phyloP scores from a whole-genome alignment of 2,329 filamentous ascomycete genomes.

The Epichloe typhina region DNA sequence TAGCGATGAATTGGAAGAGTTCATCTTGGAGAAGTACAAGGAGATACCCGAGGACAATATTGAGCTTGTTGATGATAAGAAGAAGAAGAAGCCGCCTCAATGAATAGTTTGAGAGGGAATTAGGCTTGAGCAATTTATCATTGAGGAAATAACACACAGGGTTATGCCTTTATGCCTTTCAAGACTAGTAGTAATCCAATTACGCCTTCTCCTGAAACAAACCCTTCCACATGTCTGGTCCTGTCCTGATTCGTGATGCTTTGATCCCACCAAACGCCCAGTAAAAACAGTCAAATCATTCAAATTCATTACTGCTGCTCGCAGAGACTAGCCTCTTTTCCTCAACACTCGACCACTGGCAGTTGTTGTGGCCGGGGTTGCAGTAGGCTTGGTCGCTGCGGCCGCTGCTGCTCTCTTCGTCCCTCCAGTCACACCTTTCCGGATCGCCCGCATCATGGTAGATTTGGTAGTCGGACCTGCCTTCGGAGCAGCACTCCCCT shows the following conservation, averaged over 20 bases:
- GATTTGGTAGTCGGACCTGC: slow-evolving; percentile 27
- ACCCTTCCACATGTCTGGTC: background rate
- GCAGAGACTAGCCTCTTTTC: slow-evolving; percentile 30
- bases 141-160: background rate
- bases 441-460: slow-evolving; percentile 40
- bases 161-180: background rate
- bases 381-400: slow-evolving; percentile 19
- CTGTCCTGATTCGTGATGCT: background rate
- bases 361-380: slow-evolving; percentile 27
- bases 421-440: slow-evolving; percentile 34
- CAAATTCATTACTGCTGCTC: background rate
- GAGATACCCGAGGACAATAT: slow-evolving; percentile 91
- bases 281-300: background rate
- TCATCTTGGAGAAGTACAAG: slow-evolving; percentile 76
- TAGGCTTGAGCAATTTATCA: background rate
- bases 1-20: slow-evolving; percentile 87
- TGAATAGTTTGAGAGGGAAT: background rate
- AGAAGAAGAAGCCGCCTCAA: slow-evolving; percentile 47
- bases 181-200: background rate
- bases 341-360: slow-evolving; percentile 40
- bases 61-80: slow-evolving; percentile 90
- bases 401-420: slow-evolving; percentile 32
- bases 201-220: background rate
- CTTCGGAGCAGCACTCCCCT: slow-evolving; percentile 26
- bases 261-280: background rate